Evolutionary conservation across 768 basidiomycete species (phyloP).

Genomic region (Naganishia randhawae): DNA sequence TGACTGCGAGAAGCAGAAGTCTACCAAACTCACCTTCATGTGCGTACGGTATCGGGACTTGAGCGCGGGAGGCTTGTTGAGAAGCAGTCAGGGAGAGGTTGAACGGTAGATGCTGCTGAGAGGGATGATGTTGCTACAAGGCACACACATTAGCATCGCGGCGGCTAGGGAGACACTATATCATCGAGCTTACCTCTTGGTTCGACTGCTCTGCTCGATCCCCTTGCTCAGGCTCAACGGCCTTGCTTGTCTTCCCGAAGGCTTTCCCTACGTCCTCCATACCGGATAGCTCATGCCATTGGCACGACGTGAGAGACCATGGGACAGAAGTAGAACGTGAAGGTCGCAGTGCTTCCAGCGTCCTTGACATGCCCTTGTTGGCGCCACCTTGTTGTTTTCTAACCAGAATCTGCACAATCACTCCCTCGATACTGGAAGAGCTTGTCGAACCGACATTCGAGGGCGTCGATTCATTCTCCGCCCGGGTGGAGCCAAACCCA

Average conservation of each 20-base stretch:
- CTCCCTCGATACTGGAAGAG: slow-evolving; percentile 60
- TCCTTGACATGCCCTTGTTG: slow-evolving; percentile 44
- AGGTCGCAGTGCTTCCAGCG: slow-evolving; percentile 35
- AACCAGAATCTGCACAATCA: slow-evolving; percentile 60
- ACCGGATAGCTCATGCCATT: slow-evolving; percentile 29
- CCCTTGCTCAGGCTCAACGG: slow-evolving; percentile 12
- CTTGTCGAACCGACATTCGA: slow-evolving; percentile 39
- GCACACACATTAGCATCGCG: not conserved
- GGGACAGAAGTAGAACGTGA: not conserved
- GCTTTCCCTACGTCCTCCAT: slow-evolving; percentile 24
- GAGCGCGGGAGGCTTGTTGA: slow-evolving; percentile 72
- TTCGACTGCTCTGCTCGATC: slow-evolving; percentile 14
- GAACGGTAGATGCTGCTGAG: slow-evolving; percentile 68
- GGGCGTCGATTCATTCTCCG: not conserved
- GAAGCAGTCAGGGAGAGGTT: slow-evolving; percentile 78
- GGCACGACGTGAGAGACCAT: slow-evolving; percentile 22
- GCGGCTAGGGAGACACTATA: too few species aligned
- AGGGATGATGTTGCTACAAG: slow-evolving; percentile 55
- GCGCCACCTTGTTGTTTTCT: slow-evolving; percentile 43
- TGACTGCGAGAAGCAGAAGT: not conserved
- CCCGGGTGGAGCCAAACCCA: not conserved
- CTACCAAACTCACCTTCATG: slow-evolving; percentile 63
- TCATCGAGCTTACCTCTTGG: slow-evolving; percentile 15
- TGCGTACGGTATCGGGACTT: slow-evolving; percentile 83
- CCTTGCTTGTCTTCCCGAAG: slow-evolving; percentile 53